Evolutionary conservation across 2,329 filamentous ascomycete species (phyloP).

Genomic region (Chrysoporthe deuterocubensis): DNA sequence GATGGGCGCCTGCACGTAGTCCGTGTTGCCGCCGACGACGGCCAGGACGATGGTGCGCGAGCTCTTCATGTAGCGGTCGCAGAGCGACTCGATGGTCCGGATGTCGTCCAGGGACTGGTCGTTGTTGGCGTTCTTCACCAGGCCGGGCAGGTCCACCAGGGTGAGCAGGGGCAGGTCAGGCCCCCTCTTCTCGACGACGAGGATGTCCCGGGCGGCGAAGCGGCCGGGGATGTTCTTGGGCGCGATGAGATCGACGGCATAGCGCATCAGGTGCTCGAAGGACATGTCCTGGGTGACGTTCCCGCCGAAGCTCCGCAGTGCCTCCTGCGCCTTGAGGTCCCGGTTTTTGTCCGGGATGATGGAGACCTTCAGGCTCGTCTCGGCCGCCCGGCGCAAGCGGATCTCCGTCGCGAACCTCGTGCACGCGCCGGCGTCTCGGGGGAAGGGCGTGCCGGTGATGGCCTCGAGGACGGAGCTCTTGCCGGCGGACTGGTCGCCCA

Average conservation of each 20-base stretch:
- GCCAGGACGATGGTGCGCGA: constrained; percentile 59
- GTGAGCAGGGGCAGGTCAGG: constrained; percentile 64
- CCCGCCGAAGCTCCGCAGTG: constrained; percentile 53
- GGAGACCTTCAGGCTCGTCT: constrained; percentile 51
- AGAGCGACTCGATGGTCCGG: constrained; percentile 54
- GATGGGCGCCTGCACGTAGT: constrained; percentile 58
- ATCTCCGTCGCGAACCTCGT: constrained; percentile 67
- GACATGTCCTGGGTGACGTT: constrained; percentile 48
- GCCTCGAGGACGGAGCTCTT: constrained; percentile 68
- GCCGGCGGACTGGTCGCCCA: constrained; percentile 66
- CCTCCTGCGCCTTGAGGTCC: constrained; percentile 50
- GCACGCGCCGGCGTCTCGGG: constrained; percentile 62
- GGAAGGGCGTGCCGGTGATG: constrained; percentile 65
- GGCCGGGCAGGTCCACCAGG: constrained; percentile 64
- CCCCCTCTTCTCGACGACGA: constrained; percentile 63
- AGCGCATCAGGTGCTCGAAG: constrained; percentile 55
- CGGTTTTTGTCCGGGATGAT: constrained; percentile 59
- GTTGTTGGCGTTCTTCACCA: constrained; percentile 58
- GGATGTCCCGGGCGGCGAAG: constrained; percentile 56
- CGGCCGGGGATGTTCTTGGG: constrained; percentile 54
- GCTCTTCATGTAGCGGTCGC: constrained; percentile 60
- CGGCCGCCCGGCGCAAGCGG: constrained; percentile 53
- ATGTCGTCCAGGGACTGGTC: constrained; percentile 59
- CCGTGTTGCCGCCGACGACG: constrained; percentile 59
- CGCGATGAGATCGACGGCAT: constrained; percentile 55